A percentile compares a stretch with the other conserved stretches of the same genome.
Evolutionary conservation across 2,329 filamentous ascomycete genomes (phyloP).

Genomic region (Curvularia eragrostidis): DNA sequence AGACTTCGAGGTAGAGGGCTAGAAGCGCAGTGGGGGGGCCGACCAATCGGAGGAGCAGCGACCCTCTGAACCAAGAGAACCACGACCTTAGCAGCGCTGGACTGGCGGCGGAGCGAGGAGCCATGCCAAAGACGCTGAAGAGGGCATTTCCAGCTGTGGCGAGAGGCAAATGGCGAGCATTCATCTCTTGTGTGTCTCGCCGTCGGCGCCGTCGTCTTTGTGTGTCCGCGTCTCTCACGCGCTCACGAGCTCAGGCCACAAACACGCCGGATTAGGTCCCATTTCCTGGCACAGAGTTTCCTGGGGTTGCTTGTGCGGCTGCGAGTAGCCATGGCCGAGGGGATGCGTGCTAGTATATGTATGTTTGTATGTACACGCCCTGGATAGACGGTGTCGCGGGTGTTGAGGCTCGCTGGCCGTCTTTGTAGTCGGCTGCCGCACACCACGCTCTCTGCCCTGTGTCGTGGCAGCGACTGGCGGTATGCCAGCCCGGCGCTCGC

Average conservation of each 20-base stretch:
- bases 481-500: neutral
- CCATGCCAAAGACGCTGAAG: constrained; percentile 41
- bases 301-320: constrained; percentile 25
- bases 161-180: constrained; percentile 12
- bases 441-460: neutral
- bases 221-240: constrained; percentile 24
- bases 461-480: neutral
- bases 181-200: constrained; percentile 14
- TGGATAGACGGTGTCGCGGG: too few species aligned
- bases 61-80: constrained; percentile 36
- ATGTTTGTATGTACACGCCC: too few species aligned
- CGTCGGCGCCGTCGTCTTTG: constrained; percentile 26
- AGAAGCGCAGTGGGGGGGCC: constrained; percentile 39
- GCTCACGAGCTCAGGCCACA: constrained; percentile 25
- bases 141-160: constrained; percentile 36
- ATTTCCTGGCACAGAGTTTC: constrained; percentile 21
- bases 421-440: neutral
- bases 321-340: neutral
- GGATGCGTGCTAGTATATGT: neutral
- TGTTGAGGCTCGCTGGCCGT: neutral
- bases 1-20: constrained; percentile 41
- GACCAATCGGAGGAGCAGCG: constrained; percentile 34
- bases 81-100: constrained; percentile 39
- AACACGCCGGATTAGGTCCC: constrained; percentile 20
- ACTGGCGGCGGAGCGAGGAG: constrained; percentile 34